Evolutionary conservation across 2,329 filamentous ascomycete genomes (phyloP), one percentile per base, ranked within the genome.

Genomic region (Phialocephala subalpina): DNA sequence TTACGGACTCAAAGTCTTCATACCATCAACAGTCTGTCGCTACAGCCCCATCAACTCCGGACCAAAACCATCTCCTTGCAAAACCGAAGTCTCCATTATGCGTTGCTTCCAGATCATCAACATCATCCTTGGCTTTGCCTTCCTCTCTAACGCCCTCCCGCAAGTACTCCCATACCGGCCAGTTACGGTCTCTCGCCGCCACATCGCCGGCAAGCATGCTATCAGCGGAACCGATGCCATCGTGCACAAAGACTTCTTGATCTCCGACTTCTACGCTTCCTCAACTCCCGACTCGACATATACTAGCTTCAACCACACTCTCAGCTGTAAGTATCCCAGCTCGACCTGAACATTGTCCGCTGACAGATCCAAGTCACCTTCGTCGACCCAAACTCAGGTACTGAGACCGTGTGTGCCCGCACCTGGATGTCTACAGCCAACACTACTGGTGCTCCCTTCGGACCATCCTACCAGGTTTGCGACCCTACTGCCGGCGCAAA

Each of bases 311-410:
- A 68, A 73, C 27, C 45, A 60, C 11, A 64, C 67, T 9, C 45
- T 73, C n/a, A 58, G 53, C 12, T 71, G 66, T 72, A 61, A 53
- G 65, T n/a, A n/a, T n/a, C n/a, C n/a, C n/a, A n/a, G n/a, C n/a
- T n/a, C n/a, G n/a, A n/a, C n/a, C n/a, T n/a, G n/a, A 40, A 38
- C 20, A 8, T 20, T n/a, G 53, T 38, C 7, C 20, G n/a, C 40
- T 57, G 25, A 58, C 42, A 56, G 20, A 7, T 25, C 36, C 8
- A 18, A 75, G 74, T 76, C 69, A 27, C 45, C 58, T 73, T 75
- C 69, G 55, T 60, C 20, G 75, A 76, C 65, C 69, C 64, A 16
- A 76, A 76, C 64, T 71, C 71, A 53, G 73, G 73, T 65, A 73
- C 73, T 27, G 68, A 52, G n/a, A 71, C 70, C n/a, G 64, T 58